Percentiles rank a stretch among this genome's conserved stretches.
Evolutionary conservation across 2,329 filamentous ascomycete species (phyloP).

Genomic region (Ophiostoma himal-ulmi): DNA sequence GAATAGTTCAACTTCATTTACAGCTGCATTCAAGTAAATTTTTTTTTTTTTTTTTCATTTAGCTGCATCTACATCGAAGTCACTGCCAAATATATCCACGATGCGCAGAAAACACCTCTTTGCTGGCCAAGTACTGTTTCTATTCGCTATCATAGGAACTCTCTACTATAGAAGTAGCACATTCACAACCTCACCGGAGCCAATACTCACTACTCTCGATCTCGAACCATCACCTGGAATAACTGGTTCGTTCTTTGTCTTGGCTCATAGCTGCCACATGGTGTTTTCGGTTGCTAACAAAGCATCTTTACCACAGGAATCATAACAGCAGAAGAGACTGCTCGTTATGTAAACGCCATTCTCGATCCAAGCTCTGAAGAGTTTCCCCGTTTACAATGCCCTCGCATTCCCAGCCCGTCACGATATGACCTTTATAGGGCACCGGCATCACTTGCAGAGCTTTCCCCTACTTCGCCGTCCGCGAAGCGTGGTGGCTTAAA

Average conservation of each 20-base stretch:
- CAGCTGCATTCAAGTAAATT: not conserved
- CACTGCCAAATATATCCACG: not conserved
- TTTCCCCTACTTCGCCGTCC: not conserved
- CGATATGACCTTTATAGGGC: not conserved
- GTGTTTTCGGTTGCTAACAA: not conserved
- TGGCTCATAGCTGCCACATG: too few relatives aligned
- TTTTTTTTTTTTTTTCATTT: not conserved
- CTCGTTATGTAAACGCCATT: not conserved
- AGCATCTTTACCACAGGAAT: not conserved
- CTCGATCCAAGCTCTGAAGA: not conserved
- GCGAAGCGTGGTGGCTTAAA: conserved; percentile 10
- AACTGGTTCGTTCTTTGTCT: not conserved
- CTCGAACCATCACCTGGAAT: not conserved
- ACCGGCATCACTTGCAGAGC: conserved; percentile 11
- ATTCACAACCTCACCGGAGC: not conserved
- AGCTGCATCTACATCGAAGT: not conserved
- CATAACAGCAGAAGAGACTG: not conserved
- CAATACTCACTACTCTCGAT: not conserved
- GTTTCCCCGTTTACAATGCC: not conserved
- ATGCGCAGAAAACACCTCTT: conserved; percentile 6
- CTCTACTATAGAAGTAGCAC: not conserved
- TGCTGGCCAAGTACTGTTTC: not conserved
- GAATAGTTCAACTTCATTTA: not conserved
- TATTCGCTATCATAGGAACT: not conserved
- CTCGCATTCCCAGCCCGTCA: not conserved